Evolutionary conservation across 805 yeast genomes (phyloP), one percentile per base, ranked within the genome.

Genomic region (Torulaspora gathmanii): DNA sequence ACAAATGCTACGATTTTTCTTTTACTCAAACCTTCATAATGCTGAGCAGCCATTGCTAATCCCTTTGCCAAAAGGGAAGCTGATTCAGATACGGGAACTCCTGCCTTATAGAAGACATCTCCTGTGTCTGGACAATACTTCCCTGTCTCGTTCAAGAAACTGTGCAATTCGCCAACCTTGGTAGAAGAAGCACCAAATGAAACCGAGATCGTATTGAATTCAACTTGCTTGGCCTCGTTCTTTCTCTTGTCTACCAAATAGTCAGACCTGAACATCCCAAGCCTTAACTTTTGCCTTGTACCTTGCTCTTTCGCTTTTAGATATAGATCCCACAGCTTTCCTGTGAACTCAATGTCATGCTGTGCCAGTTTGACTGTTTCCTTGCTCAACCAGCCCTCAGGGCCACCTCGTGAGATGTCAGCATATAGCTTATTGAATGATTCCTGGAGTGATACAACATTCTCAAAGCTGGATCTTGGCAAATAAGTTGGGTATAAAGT

Each of bases 151-250:
- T 85, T 83, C 57, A 84, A 65, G 55, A 76, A 86, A 16, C 73
- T 64, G 65, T 93, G 99, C 45, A 87, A 69, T 53, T 78, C 71
- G 16, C 93, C 85, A 20, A 87, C 91, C 61, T 83, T 85, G 11
- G 88, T 64, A 1, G 95, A 83, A 45, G 93, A 71, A 0, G 95
- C 98, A 16, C 95, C 96, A 70, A 93, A 93, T 1, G 97, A 90
- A 3, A 91, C 96, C 57, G 96, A 85, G 3, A 93, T 87, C 1
- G 99, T 90, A 67, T 93, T 93, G 70, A 91, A 91, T 64, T 93
- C 99, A 41, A 93, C 93, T 65, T 93, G 99, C 61, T 91, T 90
- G 57, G 91, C 83, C 22, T 65, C 63, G 11, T 66, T 65, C 40
- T 68, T 67, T 5, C 63, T 60, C 28, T 60, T 45, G 52, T 83